Evolutionary conservation across 1,284 basidiomycete genomes (phyloP), one percentile per base, ranked within the genome.

Genomic region (Athelia sp.): DNA sequence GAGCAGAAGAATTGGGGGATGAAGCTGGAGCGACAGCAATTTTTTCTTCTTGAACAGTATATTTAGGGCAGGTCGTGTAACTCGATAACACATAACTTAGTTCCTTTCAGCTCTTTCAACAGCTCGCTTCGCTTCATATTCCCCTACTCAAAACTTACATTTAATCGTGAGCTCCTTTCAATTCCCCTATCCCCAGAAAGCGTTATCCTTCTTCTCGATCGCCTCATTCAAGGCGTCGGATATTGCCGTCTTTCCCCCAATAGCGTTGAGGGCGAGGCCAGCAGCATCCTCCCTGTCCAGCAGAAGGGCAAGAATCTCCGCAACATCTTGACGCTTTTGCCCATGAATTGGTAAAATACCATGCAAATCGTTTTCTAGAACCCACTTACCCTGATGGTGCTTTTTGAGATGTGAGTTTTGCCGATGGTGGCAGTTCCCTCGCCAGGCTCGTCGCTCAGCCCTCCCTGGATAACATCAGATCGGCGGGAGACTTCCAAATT

Each of bases 261-360:
- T 74, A 17, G 88, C 57, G 59, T 89, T 84, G 49, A 88, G 73
- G 8, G 75, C 80, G 15, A 87, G 68, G 0, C 82, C 82, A 11
- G 74, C 75, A 0, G 82, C 81, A 50, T 77, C 78, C 10, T 80
- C 74, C 32, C 78, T 68, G 29, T 80, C 72, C 4, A 81, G 67
- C 2, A 83, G 68, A 3, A 75, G 64, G 0, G 80, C 70, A 3
- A 87, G 67, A 0, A 70, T 71, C 31, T 74, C 57, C 0, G 83
- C 86, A 1, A 89, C 84, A 51, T 87, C 81, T 50, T 85, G 82
- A 47, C 86, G 69, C 73, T 81, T 47, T 45, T 15, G n/a, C n/a
- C n/a, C n/a, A n/a, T n/a, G 19, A 23, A 34, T 8, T 43, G 44
- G 47, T 18, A 45, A 44, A 44, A n/a, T n/a, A n/a, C n/a, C n/a